Conservation (phyloP, 2,329 filamentous ascomycete species). For the Colletotrichum tropicicola region DNA sequence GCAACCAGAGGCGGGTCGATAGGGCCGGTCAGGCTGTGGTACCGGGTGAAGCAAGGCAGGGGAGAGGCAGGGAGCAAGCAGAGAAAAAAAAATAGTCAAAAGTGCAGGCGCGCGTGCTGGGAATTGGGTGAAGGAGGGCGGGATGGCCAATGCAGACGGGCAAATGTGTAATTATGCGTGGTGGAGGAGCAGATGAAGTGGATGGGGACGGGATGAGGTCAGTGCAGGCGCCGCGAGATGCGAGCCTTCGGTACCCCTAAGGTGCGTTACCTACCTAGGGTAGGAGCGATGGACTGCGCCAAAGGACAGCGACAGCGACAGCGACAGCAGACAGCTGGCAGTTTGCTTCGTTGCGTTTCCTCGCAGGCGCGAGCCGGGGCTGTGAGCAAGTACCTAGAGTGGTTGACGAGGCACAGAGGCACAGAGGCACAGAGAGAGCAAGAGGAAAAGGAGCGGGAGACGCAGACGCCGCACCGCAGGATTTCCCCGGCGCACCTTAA, state of each 20-base stretch:
- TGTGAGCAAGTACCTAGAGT: too few species aligned
- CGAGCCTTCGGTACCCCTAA: too few species aligned
- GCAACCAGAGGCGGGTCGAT: neutral
- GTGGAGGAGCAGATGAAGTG: neutral
- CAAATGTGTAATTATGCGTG: conserved; percentile 21
- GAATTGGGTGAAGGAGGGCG: neutral
- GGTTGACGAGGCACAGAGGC: too few species aligned
- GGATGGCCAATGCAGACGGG: conserved; percentile 8
- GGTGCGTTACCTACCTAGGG: neutral
- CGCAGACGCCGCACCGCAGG: too few species aligned
- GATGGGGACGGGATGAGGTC: conserved; percentile 18
- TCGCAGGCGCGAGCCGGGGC: too few species aligned
- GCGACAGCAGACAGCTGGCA: too few species aligned
- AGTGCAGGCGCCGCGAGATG: conserved; percentile 11
- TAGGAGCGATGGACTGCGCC: too few species aligned
- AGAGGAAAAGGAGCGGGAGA: too few species aligned
- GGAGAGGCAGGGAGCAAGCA: neutral
- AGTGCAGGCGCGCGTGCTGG: neutral
- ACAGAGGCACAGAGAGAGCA: too few species aligned
- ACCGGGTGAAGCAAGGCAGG: neutral
- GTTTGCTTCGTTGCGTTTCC: too few species aligned
- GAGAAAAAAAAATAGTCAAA: neutral
- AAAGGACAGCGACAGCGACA: too few species aligned
- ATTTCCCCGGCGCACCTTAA: too few species aligned
- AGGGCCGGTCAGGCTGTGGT: neutral